Evolutionary conservation across 1,284 basidiomycete genomes (phyloP).

Genomic region (Salmacisia buchloeana): DNA sequence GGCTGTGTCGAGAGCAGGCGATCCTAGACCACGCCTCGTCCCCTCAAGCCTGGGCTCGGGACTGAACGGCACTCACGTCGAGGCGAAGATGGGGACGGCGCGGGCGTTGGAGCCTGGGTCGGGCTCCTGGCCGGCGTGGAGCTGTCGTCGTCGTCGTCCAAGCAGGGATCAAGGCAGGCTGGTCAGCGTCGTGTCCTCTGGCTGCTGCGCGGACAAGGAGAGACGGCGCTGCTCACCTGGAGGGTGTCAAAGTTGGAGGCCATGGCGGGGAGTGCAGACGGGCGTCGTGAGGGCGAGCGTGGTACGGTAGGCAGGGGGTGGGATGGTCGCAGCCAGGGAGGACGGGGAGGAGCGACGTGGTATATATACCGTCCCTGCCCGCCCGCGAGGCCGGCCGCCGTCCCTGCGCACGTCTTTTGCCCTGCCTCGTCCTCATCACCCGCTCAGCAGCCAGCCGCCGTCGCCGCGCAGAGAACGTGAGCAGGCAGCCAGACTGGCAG

Average conservation of each 20-base stretch:
- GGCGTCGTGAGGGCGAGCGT: not conserved
- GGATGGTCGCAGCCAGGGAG: too few relatives aligned
- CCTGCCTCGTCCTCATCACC: too few relatives aligned
- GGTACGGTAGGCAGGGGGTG: not conserved
- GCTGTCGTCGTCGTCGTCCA: slow-evolving; percentile 52
- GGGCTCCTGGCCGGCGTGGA: slow-evolving; percentile 72
- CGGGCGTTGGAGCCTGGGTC: slow-evolving; percentile 69
- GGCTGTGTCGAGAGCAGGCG: slow-evolving; percentile 75
- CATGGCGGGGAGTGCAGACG: slow-evolving; percentile 9
- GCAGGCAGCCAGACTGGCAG: too few relatives aligned
- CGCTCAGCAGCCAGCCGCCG: too few relatives aligned
- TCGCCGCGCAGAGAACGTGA: too few relatives aligned
- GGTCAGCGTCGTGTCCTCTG: not conserved
- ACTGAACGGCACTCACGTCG: slow-evolving; percentile 21
- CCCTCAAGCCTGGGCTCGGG: not conserved
- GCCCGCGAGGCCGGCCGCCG: too few relatives aligned
- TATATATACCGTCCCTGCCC: too few relatives aligned
- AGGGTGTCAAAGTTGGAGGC: slow-evolving; percentile 47
- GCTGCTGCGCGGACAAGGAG: not conserved
- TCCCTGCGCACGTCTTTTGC: too few relatives aligned
- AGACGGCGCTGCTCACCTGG: slow-evolving; percentile 18
- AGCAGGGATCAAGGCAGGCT: not conserved
- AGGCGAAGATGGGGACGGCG: slow-evolving; percentile 71
- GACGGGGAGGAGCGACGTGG: too few relatives aligned
- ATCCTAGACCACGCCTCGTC: slow-evolving; percentile 47